Evolutionary conservation across 768 basidiomycete genomes (phyloP).

Genomic region (Roridomyces roridus): DNA sequence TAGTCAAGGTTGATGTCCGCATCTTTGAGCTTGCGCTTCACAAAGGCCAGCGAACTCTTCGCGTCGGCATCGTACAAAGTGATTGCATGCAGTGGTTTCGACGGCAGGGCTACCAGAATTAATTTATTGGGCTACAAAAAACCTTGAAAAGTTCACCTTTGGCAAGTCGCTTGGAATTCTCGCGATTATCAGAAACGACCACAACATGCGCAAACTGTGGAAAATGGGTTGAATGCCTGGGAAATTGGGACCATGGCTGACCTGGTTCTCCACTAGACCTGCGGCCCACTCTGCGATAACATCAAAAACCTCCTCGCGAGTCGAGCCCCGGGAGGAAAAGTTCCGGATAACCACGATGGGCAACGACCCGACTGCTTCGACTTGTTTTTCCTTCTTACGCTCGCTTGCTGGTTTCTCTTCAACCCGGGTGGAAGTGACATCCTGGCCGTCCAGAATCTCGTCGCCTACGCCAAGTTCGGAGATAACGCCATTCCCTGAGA

Average conservation of each 20-base stretch:
- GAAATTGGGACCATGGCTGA: constrained; percentile 31
- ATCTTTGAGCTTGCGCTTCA: constrained; percentile 78
- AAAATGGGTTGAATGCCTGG: not conserved
- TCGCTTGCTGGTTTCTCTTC: constrained; percentile 22
- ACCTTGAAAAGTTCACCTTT: constrained; percentile 56
- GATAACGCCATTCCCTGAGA: constrained; percentile 88
- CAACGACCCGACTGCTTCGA: constrained; percentile 62
- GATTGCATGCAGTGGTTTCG: constrained; percentile 82
- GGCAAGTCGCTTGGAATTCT: constrained; percentile 83
- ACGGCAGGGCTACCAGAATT: constrained; percentile 67
- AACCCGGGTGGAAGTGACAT: not conserved
- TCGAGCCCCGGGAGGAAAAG: constrained; percentile 57
- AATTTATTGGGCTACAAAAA: not conserved
- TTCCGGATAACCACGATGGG: constrained; percentile 90
- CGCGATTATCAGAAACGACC: constrained; percentile 88
- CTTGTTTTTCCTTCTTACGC: constrained; percentile 42
- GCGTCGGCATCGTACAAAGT: constrained; percentile 87
- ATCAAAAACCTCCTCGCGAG: constrained; percentile 72
- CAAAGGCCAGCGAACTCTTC: constrained; percentile 78
- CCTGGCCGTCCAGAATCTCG: constrained; percentile 19
- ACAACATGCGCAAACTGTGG: constrained; percentile 88
- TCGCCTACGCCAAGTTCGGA: constrained; percentile 22
- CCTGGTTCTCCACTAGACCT: constrained; percentile 78
- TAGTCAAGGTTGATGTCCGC: constrained; percentile 59
- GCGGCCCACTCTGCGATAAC: constrained; percentile 88